These are phyloP conservation scores for Coemansia sp. DNA, from an alignment of 192 early-diverging fungal genomes.

Conservation along the genomic window DNA sequence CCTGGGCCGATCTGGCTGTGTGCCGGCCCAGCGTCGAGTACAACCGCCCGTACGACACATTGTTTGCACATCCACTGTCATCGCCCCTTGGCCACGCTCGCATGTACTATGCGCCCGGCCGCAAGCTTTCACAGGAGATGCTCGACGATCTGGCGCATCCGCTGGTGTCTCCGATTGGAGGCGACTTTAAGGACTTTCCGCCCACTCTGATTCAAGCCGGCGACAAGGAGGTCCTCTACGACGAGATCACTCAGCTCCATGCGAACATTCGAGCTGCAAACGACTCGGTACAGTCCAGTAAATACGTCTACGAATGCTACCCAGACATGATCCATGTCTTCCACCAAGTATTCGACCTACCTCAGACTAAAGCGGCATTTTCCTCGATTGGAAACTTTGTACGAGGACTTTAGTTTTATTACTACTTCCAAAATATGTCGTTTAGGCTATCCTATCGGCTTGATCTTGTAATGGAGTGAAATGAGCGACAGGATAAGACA, in stretches of 20 bases:
- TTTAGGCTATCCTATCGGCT: constrained; percentile 33
- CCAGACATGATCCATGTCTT: constrained; percentile 52
- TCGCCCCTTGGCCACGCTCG: constrained; percentile 30
- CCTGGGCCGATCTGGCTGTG: constrained; percentile 31
- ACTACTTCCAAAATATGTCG: neutral
- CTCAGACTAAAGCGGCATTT: constrained; percentile 21
- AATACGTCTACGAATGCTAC: constrained; percentile 39
- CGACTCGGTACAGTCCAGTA: constrained; percentile 1
- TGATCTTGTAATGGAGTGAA: constrained; percentile 90
- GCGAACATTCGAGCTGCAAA: constrained; percentile 37
- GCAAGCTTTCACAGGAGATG: constrained; percentile 22
- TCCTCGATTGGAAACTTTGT: constrained; percentile 39
- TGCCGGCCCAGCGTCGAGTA: constrained; percentile 16
- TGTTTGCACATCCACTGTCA: constrained; percentile 15
- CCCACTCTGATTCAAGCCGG: constrained; percentile 47
- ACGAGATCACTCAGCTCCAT: constrained; percentile 41
- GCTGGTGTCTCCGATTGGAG: constrained; percentile 48
- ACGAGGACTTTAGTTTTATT: constrained; percentile 10
- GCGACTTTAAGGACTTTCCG: constrained; percentile 39
- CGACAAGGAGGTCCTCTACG: constrained; percentile 37
- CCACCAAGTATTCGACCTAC: constrained; percentile 38
- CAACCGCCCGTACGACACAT: constrained; percentile 36
- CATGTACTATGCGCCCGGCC: constrained; percentile 43
- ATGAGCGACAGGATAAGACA: constrained; percentile 95
- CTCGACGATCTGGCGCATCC: constrained; percentile 32